A percentile compares a stretch with the other conserved stretches of the same genome.
Evolutionary conservation across 495 filamentous ascomycete species (phyloP).

Genomic region (Xylaria venustula): DNA sequence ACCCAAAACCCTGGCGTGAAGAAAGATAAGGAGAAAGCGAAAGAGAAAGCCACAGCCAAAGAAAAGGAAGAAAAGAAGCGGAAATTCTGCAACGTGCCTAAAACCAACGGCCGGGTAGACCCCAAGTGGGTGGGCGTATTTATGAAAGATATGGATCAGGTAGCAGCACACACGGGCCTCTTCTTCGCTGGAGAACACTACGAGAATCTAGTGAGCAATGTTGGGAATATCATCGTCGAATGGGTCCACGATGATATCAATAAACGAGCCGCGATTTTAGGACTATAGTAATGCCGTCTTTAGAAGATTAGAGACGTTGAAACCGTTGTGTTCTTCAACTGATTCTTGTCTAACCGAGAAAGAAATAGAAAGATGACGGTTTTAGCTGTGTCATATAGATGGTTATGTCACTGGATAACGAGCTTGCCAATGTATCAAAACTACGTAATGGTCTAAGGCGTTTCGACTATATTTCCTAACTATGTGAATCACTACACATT

Average conservation of each 20-base stretch:
- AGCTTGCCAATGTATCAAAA: no score
- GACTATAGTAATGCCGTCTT: constrained; percentile 11
- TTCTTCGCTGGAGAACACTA: constrained; percentile 73
- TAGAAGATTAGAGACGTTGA: neutral
- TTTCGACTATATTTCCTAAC: no score
- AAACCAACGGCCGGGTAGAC: constrained; percentile 50
- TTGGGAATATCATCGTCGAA: constrained; percentile 62
- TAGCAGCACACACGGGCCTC: constrained; percentile 79
- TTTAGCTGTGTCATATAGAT: no score
- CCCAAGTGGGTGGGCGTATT: constrained; percentile 70
- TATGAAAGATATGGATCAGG: constrained; percentile 82
- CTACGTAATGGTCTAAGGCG: no score
- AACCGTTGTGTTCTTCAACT: no score
- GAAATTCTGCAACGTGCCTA: constrained; percentile 78
- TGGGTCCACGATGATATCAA: constrained; percentile 66
- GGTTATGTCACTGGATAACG: no score
- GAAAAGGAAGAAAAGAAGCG: constrained; percentile 50
- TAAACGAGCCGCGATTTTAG: constrained; percentile 34
- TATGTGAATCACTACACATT: no score
- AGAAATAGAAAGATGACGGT: no score
- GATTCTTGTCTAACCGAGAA: no score
- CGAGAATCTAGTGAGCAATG: constrained; percentile 73
- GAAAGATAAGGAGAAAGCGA: constrained; percentile 20
- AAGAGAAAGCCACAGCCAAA: constrained; percentile 16
- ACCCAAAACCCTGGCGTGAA: constrained; percentile 9